phyloP scores from a whole-genome alignment of 805 yeast species.

The Saccharomyces kudriavzevii region DNA sequence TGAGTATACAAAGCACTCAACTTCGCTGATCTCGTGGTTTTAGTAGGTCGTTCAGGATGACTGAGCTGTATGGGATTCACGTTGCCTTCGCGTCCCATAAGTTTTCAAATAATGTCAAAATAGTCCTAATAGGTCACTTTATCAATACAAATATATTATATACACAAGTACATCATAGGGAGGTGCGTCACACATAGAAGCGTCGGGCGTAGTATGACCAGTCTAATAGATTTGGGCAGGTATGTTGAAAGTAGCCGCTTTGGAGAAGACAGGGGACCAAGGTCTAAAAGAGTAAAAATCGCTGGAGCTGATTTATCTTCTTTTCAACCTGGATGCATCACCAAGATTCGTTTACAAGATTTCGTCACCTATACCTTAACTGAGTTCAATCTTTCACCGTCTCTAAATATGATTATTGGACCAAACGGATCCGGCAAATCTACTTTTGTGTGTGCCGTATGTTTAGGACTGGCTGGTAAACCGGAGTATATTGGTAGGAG shows the following conservation, averaged over 20 bases:
- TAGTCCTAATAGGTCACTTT: not conserved
- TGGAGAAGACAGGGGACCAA: not conserved
- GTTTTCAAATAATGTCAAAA: not conserved
- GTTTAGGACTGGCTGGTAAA: constrained; percentile 79
- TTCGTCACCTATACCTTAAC: constrained; percentile 65
- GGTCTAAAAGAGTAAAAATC: constrained; percentile 13
- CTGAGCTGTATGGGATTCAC: not conserved
- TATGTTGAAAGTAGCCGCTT: not conserved
- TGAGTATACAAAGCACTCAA: not conserved
- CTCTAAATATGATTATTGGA: constrained; percentile 85
- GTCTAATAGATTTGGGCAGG: not conserved
- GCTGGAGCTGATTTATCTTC: constrained; percentile 11
- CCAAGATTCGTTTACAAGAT: constrained; percentile 50
- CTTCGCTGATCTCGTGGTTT: not conserved
- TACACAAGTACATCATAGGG: not conserved
- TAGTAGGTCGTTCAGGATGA: not conserved
- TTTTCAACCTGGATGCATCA: constrained; percentile 40
- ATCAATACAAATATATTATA: not conserved
- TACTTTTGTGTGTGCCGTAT: constrained; percentile 86
- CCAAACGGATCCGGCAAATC: constrained; percentile 96
- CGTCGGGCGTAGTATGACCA: not conserved
- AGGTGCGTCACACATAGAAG: not conserved
- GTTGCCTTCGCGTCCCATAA: not conserved
- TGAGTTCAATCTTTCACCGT: constrained; percentile 71
- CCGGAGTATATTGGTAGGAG: constrained; percentile 66